A percentile compares a stretch with the other conserved stretches of the same genome.
These are phyloP conservation scores for Suhomyces wounanorum DNA, from an alignment of 1,139 yeast species.

Conservation along the genomic window DNA sequence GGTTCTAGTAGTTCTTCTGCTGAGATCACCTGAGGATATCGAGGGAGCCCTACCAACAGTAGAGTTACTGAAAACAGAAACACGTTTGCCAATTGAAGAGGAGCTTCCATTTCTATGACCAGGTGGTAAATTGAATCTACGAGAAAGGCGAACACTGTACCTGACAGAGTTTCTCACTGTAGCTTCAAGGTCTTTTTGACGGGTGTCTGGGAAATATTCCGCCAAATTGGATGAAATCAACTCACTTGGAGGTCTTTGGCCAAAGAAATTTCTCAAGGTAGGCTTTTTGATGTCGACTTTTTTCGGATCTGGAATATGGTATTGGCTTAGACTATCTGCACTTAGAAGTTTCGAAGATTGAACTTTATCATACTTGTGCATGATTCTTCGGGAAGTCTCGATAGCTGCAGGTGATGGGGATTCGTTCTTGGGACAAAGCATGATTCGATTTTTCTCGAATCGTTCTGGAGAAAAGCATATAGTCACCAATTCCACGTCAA, in stretches of 20 bases:
- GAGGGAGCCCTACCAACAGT: constrained; percentile 25
- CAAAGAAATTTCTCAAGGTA: constrained; percentile 61
- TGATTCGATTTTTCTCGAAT: constrained; percentile 69
- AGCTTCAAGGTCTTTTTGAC: constrained; percentile 68
- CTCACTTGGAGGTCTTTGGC: constrained; percentile 93
- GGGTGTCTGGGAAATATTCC: constrained; percentile 89
- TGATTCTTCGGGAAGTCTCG: constrained; percentile 56
- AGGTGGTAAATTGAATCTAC: constrained; percentile 34
- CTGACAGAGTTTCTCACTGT: constrained; percentile 84
- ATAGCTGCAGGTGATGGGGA: constrained; percentile 68
- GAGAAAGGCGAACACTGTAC: constrained; percentile 64
- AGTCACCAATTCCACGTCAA: constrained; percentile 80
- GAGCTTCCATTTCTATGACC: constrained; percentile 22
- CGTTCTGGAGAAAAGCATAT: constrained; percentile 78
- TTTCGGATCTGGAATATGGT: constrained; percentile 28
- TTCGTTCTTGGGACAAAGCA: constrained; percentile 65
- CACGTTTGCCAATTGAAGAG: constrained; percentile 25
- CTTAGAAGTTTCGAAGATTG: constrained; percentile 16
- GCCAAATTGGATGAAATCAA: constrained; percentile 86
- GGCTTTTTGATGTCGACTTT: constrained; percentile 16
- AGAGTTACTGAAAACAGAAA: constrained; percentile 27
- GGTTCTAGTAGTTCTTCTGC: constrained; percentile 34
- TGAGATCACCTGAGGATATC: constrained; percentile 25
- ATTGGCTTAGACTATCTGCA: constrained; percentile 23
- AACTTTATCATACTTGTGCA: constrained; percentile 38